Base-by-base conservation (phyloP, 2,329 filamentous ascomycete species). In the Emericellopsis atlantica region DNA sequence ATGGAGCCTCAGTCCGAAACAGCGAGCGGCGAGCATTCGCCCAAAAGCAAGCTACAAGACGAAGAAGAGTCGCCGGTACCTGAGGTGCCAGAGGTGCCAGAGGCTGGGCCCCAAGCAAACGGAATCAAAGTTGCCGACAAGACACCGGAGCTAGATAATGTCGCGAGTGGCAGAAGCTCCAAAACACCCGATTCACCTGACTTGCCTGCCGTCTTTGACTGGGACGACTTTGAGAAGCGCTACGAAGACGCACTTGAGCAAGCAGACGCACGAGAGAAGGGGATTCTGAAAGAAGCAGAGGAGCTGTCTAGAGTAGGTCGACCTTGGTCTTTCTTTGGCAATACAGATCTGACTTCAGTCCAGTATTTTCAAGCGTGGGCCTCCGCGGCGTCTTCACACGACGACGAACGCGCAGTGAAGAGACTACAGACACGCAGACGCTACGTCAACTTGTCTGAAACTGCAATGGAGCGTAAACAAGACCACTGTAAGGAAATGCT, bases 291-390 rank as follows among this genome's bases (percentile, higher is more conserved):
- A 16, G 80, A 89, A 46, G 86, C 83, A 47, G 69, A 78, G 14
- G 61, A 67, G 34, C 65, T 89, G n/a, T 71, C 82, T 46, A 73
- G 79, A 59, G 81, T 80, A 60, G 42, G 56, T 48, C 1, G 24
- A 14, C 34, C 15, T 36, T 12, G 12, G 14, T 23, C 23, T 21
- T 21, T 21, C 40, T 39, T n/a, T 32, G 24, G 10, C 21, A 38
- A 7, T 21, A 23, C 14, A 32, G 10, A 16, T 32, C 16, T 26
- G 23, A 26, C 22, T 9, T 6, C 7, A 31, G 18, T 15, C 37
- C 29, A 93, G 86, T 84, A 83, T 55, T 94, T 94, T 57, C 72
- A 72, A 43, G 64, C 79, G 31, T 95, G 89, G 88, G 83, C 84
- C 21, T 70, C 80, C 16, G 76, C 83, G 11, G 81, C 83, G 1